Conservation (phyloP, 1,139 yeast species). For the Candida dubliniensis region DNA sequence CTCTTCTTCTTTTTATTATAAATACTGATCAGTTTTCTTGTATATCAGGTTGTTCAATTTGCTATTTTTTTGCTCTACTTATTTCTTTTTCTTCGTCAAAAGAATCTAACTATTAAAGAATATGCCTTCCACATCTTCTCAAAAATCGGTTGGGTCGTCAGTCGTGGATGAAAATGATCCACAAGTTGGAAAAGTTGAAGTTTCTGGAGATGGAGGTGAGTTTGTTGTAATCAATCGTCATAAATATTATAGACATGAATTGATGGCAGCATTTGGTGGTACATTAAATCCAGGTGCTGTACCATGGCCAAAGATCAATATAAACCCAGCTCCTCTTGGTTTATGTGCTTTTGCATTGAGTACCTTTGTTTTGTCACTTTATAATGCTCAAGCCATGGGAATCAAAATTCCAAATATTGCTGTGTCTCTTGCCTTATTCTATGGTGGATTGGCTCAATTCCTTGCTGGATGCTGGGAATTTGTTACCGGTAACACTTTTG, state of each 20-base stretch:
- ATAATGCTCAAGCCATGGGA: slow-evolving; percentile 43
- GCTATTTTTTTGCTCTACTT: no score
- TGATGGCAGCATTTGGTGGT: slow-evolving; percentile 32
- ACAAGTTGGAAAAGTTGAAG: not conserved
- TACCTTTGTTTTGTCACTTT: slow-evolving; percentile 49
- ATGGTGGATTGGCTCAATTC: slow-evolving; percentile 49
- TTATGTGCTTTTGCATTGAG: slow-evolving; percentile 53
- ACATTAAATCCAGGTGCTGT: slow-evolving; percentile 30
- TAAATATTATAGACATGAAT: slow-evolving; percentile 30
- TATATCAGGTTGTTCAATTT: no score
- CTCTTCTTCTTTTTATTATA: no score
- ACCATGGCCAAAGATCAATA: slow-evolving; percentile 40
- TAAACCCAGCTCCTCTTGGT: slow-evolving; percentile 65
- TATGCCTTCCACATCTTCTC: no score
- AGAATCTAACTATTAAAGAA: no score
- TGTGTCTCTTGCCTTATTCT: slow-evolving; percentile 45
- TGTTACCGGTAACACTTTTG: slow-evolving; percentile 39
- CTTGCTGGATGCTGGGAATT: slow-evolving; percentile 57
- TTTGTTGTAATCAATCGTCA: slow-evolving; percentile 31
- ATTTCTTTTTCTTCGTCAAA: no score
- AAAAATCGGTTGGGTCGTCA: no score
- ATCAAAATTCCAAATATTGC: slow-evolving; percentile 34
- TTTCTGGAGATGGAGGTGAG: slow-evolving; percentile 18
- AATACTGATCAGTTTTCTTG: no score
- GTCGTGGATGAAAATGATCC: not conserved